Percentiles rank a stretch among this genome's conserved stretches.
Evolutionary conservation across 169 alveolate genomes (phyloP).

Genomic region (Cyclospora cayetanensis): DNA sequence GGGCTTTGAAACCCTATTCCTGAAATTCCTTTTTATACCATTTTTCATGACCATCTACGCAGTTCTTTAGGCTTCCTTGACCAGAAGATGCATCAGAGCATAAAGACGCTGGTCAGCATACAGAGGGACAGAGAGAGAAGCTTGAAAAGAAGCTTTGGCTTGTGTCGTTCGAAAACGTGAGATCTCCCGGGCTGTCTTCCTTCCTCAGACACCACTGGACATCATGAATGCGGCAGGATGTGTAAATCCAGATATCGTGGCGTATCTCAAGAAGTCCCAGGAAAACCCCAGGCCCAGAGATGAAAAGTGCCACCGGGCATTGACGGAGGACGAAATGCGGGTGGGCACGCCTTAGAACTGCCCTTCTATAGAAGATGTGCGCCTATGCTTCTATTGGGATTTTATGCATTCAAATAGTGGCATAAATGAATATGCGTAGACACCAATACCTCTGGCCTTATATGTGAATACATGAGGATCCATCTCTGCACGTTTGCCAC

Average conservation of each 20-base stretch:
- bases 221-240: not conserved
- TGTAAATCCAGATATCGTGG: not conserved
- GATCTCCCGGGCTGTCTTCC: no score
- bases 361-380: no score
- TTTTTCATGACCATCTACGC: no score
- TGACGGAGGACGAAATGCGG: slow-evolving; percentile 15
- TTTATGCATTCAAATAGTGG: not conserved
- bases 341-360: not conserved
- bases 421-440: not conserved
- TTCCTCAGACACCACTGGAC: not conserved
- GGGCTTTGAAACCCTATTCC: no score
- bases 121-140: no score
- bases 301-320: not conserved
- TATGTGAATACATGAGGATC: not conserved
- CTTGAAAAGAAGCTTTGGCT: no score
- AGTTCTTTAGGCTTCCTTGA: no score
- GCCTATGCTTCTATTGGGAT: not conserved
- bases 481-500: not conserved
- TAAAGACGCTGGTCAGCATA: no score
- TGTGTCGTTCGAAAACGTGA: no score
- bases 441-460: not conserved
- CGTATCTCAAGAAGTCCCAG: not conserved
- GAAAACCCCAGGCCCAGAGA: not conserved
- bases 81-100: no score
- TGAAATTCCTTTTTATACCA: no score